These are phyloP conservation scores for Onygena corvina DNA, from an alignment of 2,329 filamentous ascomycete genomes.

Conservation along the genomic window DNA sequence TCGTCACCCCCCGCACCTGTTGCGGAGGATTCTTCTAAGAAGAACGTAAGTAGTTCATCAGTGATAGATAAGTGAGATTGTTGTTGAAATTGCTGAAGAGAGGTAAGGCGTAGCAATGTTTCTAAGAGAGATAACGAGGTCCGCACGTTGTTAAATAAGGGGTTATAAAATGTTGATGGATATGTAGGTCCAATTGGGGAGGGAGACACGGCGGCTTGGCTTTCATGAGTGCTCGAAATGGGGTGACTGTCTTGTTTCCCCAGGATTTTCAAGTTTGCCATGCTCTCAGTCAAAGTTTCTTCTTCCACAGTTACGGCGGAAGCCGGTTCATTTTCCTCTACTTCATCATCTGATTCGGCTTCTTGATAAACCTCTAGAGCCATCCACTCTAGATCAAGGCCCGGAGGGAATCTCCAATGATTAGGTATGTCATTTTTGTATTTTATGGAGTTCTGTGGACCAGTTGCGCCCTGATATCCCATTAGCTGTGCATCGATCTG, in stretches of 20 bases:
- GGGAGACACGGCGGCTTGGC: slow-evolving; percentile 17
- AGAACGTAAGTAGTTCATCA: slow-evolving; percentile 80
- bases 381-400: slow-evolving; percentile 81
- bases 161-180: slow-evolving; percentile 35
- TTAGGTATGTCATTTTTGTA: slow-evolving; percentile 22
- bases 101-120: slow-evolving; percentile 72
- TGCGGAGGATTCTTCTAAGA: slow-evolving; percentile 57
- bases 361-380: slow-evolving; percentile 70
- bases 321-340: slow-evolving; percentile 23
- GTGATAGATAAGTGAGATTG: slow-evolving; percentile 77
- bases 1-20: slow-evolving; percentile 54
- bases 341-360: slow-evolving; percentile 45
- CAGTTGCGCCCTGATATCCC: neutral
- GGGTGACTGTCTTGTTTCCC: slow-evolving; percentile 23
- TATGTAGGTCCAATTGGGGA: slow-evolving; percentile 39
- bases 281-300: slow-evolving; percentile 21
- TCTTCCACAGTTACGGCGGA: slow-evolving; percentile 22
- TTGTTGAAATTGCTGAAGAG: slow-evolving; percentile 86
- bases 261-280: slow-evolving; percentile 42
- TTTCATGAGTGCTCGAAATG: slow-evolving; percentile 8
- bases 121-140: slow-evolving; percentile 71
- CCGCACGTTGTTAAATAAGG: slow-evolving; percentile 43
- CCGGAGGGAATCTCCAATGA: slow-evolving; percentile 53
- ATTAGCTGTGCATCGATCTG: slow-evolving; percentile 22
- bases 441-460: slow-evolving; percentile 10